Evolutionary conservation across 2,329 filamentous ascomycete genomes (phyloP).

Genomic region (Annulohypoxylon truncatum): DNA sequence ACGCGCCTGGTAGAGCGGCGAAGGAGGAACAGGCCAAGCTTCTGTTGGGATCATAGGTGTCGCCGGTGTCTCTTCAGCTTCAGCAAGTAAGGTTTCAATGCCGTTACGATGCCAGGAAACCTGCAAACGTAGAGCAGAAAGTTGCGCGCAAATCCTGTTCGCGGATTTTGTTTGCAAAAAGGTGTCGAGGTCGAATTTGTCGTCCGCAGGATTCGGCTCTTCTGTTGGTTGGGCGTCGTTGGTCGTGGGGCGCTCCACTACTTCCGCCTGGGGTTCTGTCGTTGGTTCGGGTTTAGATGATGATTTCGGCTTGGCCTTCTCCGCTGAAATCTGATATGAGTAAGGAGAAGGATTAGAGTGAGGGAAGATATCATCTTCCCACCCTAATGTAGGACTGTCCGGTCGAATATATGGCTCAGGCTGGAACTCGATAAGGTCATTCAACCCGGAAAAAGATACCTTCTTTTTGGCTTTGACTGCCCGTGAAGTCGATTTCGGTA

Average conservation of each 20-base stretch:
- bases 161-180: slow-evolving; percentile 58
- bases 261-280: slow-evolving; percentile 17
- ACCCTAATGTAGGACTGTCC: slow-evolving; percentile 69
- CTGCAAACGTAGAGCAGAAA: slow-evolving; percentile 61
- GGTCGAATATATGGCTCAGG: slow-evolving; percentile 64
- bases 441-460: slow-evolving; percentile 56
- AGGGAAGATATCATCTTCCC: slow-evolving; percentile 55
- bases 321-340: slow-evolving; percentile 16
- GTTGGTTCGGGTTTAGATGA: slow-evolving; percentile 1
- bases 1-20: slow-evolving; percentile 14
- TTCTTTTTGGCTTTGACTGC: slow-evolving; percentile 53
- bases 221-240: slow-evolving; percentile 1
- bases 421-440: slow-evolving; percentile 49
- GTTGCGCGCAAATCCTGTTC: slow-evolving; percentile 62
- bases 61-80: slow-evolving; percentile 39
- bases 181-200: slow-evolving; percentile 48
- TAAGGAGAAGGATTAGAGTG: slow-evolving; percentile 4
- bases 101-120: slow-evolving; percentile 61
- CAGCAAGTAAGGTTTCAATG: slow-evolving; percentile 56
- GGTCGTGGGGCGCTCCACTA: slow-evolving; percentile 6
- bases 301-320: slow-evolving; percentile 14
- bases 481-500: slow-evolving; percentile 25
- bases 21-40: slow-evolving; percentile 14
- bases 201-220: slow-evolving; percentile 27
- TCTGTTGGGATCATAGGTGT: slow-evolving; percentile 26